These are phyloP conservation scores for Acorus calamus DNA, from an alignment of 106 monocot genomes.

Conservation along the genomic window DNA sequence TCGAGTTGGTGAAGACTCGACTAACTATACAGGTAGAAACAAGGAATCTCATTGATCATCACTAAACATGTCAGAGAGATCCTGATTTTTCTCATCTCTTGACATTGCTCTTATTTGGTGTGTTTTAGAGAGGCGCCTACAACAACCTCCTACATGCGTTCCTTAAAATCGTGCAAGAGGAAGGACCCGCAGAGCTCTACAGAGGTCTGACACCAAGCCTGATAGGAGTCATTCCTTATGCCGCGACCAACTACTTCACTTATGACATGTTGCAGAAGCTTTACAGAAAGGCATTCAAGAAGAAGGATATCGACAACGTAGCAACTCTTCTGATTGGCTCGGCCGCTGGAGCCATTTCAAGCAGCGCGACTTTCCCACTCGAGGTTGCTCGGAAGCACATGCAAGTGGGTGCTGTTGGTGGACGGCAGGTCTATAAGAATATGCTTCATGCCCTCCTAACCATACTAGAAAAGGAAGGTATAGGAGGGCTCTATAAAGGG, in stretches of 20 bases:
- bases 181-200: constrained; percentile 86
- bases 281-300: constrained; percentile 52
- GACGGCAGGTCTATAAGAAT: constrained; percentile 78
- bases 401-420: constrained; percentile 88
- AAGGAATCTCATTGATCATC: no score
- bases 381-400: constrained; percentile 92
- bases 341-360: constrained; percentile 82
- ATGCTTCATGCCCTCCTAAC: constrained; percentile 78
- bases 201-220: constrained; percentile 86
- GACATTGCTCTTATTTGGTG: background rate
- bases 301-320: constrained; percentile 61
- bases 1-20: constrained; percentile 86
- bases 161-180: constrained; percentile 69
- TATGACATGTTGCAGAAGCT: constrained; percentile 73
- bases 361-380: constrained; percentile 82
- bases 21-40: constrained; percentile 72
- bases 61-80: background rate
- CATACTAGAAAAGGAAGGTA: constrained; percentile 78
- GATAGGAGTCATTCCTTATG: constrained; percentile 88
- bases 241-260: constrained; percentile 81
- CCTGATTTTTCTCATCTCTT: background rate
- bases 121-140: constrained; percentile 62
- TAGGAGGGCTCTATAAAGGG: constrained; percentile 80
- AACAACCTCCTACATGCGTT: constrained; percentile 73
- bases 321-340: constrained; percentile 84